A percentile compares a stretch with the other conserved stretches of the same genome.
Conservation (phyloP, 2,329 filamentous ascomycete genomes). For the Ophiostoma triangulosporum region DNA sequence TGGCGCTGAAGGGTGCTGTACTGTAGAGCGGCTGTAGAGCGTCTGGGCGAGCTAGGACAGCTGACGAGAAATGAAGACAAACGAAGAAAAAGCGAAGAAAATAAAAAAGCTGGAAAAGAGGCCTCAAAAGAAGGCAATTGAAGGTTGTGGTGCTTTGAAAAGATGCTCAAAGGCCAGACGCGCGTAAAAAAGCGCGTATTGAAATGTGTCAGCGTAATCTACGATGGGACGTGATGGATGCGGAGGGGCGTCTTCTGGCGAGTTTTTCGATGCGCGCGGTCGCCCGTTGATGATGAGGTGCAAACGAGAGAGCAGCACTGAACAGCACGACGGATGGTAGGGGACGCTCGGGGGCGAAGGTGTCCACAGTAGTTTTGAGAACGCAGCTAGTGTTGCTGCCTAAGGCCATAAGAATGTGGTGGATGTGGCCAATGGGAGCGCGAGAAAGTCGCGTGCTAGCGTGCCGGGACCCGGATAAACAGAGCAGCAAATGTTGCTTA, state of each 20-base stretch:
- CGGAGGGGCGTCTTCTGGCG: slow-evolving; percentile 39
- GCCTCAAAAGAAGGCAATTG: slow-evolving; percentile 4
- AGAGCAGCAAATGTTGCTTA: neutral
- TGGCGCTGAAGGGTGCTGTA: neutral
- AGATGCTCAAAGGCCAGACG: slow-evolving; percentile 27
- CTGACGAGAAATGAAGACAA: neutral
- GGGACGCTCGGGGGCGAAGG: slow-evolving; percentile 30
- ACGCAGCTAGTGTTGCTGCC: slow-evolving; percentile 7
- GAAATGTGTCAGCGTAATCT: slow-evolving; percentile 35
- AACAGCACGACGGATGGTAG: slow-evolving; percentile 32
- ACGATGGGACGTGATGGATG: slow-evolving; percentile 46
- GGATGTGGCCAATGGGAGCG: neutral
- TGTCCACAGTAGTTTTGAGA: slow-evolving; percentile 12
- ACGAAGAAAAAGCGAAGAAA: slow-evolving; percentile 5
- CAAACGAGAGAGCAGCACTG: slow-evolving; percentile 23
- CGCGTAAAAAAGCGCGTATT: slow-evolving; percentile 39
- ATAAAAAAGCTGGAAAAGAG: slow-evolving; percentile 2
- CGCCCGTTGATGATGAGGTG: slow-evolving; percentile 32
- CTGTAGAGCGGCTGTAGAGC: neutral
- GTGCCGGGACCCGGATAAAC: neutral
- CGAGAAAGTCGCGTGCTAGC: neutral
- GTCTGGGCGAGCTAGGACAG: neutral
- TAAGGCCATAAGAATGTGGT: neutral
- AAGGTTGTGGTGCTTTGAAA: slow-evolving; percentile 24
- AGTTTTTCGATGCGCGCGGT: slow-evolving; percentile 48